Evolutionary conservation across 495 filamentous ascomycete genomes (phyloP).

Genomic region (Corynascus novoguineensis): DNA sequence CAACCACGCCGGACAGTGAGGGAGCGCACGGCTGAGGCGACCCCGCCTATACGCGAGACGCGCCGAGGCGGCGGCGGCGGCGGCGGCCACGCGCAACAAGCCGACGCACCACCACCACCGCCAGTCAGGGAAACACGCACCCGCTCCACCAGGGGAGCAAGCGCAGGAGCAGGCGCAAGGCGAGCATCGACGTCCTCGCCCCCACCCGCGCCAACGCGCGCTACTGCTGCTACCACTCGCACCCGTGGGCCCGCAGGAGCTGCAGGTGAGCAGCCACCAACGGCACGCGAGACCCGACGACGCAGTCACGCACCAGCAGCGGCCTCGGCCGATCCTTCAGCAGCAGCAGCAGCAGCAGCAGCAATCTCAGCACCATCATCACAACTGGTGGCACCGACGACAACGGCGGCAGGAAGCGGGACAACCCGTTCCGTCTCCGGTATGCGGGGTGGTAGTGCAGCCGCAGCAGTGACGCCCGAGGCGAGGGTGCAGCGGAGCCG

Average conservation of each 20-base stretch:
- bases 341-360: background rate
- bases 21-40: background rate
- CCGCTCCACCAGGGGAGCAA: background rate
- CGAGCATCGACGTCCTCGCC: background rate
- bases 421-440: background rate
- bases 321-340: too few relatives aligned
- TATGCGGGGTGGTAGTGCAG: background rate
- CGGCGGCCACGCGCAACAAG: background rate
- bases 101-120: background rate
- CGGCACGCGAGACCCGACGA: background rate
- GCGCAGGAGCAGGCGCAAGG: background rate
- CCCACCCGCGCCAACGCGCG: background rate
- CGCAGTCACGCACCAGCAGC: background rate
- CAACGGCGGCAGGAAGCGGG: background rate
- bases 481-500: conserved; percentile 30
- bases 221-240: background rate
- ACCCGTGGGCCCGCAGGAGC: background rate
- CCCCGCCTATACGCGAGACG: background rate
- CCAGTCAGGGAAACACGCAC: background rate
- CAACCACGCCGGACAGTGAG: background rate
- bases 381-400: background rate
- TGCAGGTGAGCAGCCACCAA: background rate
- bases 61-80: background rate
- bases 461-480: conserved; percentile 22
- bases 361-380: background rate